phyloP scores from a whole-genome alignment of 2,329 filamentous ascomycete species.

The Penicillium sp. region DNA sequence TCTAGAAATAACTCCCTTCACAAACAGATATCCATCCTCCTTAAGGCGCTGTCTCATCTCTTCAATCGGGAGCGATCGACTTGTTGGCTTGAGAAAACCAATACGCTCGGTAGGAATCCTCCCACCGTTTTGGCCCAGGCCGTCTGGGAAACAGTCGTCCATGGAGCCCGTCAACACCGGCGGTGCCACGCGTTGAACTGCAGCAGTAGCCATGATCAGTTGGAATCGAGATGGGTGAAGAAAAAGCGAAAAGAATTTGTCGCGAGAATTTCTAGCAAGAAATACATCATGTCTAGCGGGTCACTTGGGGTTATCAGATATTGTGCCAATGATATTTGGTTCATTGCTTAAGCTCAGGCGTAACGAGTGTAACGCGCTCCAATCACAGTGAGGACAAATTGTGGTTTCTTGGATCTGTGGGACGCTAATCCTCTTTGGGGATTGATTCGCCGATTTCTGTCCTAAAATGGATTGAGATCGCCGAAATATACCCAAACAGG shows the following conservation, averaged over 20 bases:
- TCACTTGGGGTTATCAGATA: not conserved
- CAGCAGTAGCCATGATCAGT: slow-evolving; percentile 8
- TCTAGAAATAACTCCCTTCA: slow-evolving; percentile 49
- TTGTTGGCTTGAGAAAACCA: slow-evolving; percentile 9
- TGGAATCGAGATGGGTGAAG: not conserved
- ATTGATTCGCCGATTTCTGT: not conserved
- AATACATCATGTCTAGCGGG: not conserved
- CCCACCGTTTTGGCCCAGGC: slow-evolving; percentile 14
- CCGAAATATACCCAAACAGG: not conserved
- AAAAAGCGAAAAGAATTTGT: not conserved
- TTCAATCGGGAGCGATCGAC: slow-evolving; percentile 33
- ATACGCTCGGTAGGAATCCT: slow-evolving; percentile 10
- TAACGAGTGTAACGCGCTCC: slow-evolving; percentile 3
- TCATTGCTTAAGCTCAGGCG: not conserved
- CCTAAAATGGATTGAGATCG: not conserved
- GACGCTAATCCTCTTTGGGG: not conserved
- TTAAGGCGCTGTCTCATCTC: slow-evolving; percentile 45
- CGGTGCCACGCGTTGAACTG: not conserved
- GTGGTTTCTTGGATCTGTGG: not conserved
- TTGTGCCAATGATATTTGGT: not conserved
- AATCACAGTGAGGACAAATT: not conserved
- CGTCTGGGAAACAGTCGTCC: slow-evolving; percentile 9
- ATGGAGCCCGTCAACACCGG: slow-evolving; percentile 5
- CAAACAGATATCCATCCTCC: slow-evolving; percentile 48
- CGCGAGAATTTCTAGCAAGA: no score